Evolutionary conservation across 805 yeast species (phyloP), one percentile per base, ranked within the genome.

Genomic region (Pichia pseudocactophila): DNA sequence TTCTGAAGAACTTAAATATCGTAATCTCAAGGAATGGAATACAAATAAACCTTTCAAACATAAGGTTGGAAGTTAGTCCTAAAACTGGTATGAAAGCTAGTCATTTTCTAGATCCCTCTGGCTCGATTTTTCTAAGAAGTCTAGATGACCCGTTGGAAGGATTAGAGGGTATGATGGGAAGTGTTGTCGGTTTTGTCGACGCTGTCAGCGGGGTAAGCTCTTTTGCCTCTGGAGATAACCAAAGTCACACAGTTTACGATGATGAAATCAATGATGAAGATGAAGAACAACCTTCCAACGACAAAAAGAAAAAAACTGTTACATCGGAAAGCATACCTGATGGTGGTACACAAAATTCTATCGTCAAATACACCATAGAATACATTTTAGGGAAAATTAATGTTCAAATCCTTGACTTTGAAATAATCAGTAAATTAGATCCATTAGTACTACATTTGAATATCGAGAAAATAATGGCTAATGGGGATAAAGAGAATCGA

Each of bases 131-230:
- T n/a, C 25, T 43, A 18, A 39, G 36, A 31, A n/a, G 42, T 18
- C 16, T 43, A 2, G 39, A 41, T 18, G 43, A 41, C n/a, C 40
- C 45, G 4, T 22, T 39, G 13, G 49, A 45, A 37, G 38, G 92
- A 44, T 80, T 90, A 0, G 79, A 80, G 18, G 86, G 82, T 51
- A 66, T 87, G 42, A 87, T 92, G 3, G 73, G 71, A 48, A 75
- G 80, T 36, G 66, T 76, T 18, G 65, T 72, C 56, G 49, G 45
- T 2, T 56, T 74, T 36, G 71, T 67, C 13, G 74, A 70, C 47
- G 56, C 55, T 27, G 63, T 64, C 17, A 59, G 63, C 27, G 61
- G 39, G 9, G 35, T 40, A n/a, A 39, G 31, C 19, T 38, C 45
- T 10, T 41, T 41, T n/a, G 31, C 19, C 11, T 8, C 19, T 8